Base-by-base conservation (phyloP, 148 eudicot species). In the Gaultheria prostrata region DNA sequence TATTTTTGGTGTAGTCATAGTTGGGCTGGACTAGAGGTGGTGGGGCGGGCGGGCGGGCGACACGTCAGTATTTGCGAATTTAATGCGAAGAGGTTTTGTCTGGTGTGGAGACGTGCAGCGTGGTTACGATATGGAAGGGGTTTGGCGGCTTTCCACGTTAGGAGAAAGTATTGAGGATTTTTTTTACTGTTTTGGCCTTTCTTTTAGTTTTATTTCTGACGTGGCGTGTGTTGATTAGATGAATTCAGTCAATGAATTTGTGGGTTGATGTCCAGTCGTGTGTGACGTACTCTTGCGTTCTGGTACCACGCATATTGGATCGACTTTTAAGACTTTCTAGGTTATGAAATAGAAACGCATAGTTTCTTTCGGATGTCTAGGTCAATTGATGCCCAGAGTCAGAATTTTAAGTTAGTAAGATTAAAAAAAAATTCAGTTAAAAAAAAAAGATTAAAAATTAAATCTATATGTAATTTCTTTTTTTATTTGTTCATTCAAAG, bases 31-130 rank as follows among this genome's bases (percentile, higher is more conserved):
- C 50, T 0, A 7, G 50, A 1, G 50, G 75, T 59, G 85, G 43
- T 73, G 59, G 26, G 15, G 57, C 21, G 69, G 53, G 9, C 21
- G 69, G 53, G 9, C 9, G 48, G 43, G 14, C 33, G 82, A 78
- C 85, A 84, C 85, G 82, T 67, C 85, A 83, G 51, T 81, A 17
- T 63, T 77, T 10, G 11, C 49, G 81, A 83, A 83, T 46, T 83
- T 12, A 77, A 76, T 77, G 75, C 69, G 33, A 12, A 4, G 67
- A 71, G 76, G 18, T 28, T 70, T n/a, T 48, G 28, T 28, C 39
- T 14, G 30, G 46, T 70, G 61, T 1, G 63, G 65, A 9, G 77
- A 33, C 30, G 65, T 50, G 18, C 77, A 17, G 13, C 17, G 17
- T 5, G 17, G 14, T 24, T 71, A 30, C 30, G 7, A 53, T 49